Conservation (phyloP, 2,329 filamentous ascomycete genomes). For the Magnaporthiopsis poae region DNA sequence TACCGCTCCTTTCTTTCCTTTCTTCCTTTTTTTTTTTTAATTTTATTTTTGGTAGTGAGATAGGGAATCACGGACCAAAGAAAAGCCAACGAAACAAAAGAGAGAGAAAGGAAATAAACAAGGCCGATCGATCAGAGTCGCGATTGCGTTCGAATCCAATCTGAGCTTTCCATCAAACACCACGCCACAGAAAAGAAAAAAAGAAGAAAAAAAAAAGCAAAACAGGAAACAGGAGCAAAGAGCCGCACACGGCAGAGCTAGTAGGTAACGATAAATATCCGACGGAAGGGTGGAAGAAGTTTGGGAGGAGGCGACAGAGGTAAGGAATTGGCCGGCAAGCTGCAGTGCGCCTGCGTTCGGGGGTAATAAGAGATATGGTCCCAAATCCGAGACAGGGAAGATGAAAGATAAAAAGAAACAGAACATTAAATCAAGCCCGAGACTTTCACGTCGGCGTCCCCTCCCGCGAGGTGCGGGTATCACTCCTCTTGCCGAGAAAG, state of each 20-base stretch:
- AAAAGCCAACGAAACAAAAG: not conserved
- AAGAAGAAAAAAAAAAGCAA: not conserved
- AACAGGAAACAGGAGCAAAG: not conserved
- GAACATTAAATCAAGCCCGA: no score
- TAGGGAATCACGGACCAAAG: not conserved
- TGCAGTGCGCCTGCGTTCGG: not conserved
- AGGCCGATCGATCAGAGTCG: not conserved
- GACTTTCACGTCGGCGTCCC: constrained; percentile 23
- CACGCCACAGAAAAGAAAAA: not conserved
- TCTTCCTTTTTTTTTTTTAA: no score
- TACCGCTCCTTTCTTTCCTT: not conserved
- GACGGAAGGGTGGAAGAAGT: not conserved
- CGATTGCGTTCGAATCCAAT: not conserved
- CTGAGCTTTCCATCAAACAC: not conserved
- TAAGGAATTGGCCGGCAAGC: not conserved
- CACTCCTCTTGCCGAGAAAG: constrained; percentile 43
- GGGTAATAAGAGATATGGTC: not conserved
- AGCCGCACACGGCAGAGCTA: not conserved
- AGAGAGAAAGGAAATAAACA: not conserved
- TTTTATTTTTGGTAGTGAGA: not conserved
- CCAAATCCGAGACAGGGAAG: no score
- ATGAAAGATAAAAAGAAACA: not conserved
- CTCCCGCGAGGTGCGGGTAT: constrained; percentile 32
- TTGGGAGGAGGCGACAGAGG: not conserved
- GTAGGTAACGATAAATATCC: not conserved